These are phyloP conservation scores for Alternaria sp. DNA, from an alignment of 2,329 filamentous ascomycete genomes.

Conservation along the genomic window DNA sequence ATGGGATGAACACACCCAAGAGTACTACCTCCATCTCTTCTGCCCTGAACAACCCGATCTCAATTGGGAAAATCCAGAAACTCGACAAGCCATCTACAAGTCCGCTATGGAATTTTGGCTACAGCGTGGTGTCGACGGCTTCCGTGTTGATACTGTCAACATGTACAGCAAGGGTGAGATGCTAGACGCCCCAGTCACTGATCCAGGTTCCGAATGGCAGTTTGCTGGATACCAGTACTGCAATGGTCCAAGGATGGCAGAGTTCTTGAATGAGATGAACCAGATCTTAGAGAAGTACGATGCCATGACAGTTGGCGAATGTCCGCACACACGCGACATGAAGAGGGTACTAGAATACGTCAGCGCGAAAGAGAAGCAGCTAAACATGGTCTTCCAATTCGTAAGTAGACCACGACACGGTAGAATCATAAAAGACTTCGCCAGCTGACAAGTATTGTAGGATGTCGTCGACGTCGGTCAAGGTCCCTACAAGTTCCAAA, in stretches of 20 bases:
- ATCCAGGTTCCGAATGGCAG: conserved; percentile 44
- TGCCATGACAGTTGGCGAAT: conserved; percentile 76
- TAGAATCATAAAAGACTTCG: too few relatives aligned
- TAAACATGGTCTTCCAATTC: conserved; percentile 73
- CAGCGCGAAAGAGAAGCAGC: conserved; percentile 64
- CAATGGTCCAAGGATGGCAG: conserved; percentile 74
- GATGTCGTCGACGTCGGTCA: conserved; percentile 53
- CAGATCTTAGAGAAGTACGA: conserved; percentile 67
- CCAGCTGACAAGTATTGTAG: conserved; percentile 27
- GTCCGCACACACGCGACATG: conserved; percentile 69
- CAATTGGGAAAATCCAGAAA: conserved; percentile 81
- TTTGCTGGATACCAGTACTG: conserved; percentile 62
- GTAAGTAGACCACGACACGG: conserved; percentile 38
- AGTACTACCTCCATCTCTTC: conserved; percentile 83
- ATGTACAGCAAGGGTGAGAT: conserved; percentile 50
- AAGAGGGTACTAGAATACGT: conserved; percentile 68
- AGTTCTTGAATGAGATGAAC: conserved; percentile 72
- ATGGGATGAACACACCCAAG: conserved; percentile 73
- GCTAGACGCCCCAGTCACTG: conserved; percentile 45
- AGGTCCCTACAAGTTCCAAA: conserved; percentile 50
- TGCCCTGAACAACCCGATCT: conserved; percentile 80
- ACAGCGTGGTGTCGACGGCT: conserved; percentile 68
- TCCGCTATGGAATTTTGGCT: conserved; percentile 81
- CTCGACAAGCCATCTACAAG: conserved; percentile 74
- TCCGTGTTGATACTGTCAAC: conserved; percentile 53